Conservation (phyloP, 306 rosid genomes). For the Myrica gale region DNA sequence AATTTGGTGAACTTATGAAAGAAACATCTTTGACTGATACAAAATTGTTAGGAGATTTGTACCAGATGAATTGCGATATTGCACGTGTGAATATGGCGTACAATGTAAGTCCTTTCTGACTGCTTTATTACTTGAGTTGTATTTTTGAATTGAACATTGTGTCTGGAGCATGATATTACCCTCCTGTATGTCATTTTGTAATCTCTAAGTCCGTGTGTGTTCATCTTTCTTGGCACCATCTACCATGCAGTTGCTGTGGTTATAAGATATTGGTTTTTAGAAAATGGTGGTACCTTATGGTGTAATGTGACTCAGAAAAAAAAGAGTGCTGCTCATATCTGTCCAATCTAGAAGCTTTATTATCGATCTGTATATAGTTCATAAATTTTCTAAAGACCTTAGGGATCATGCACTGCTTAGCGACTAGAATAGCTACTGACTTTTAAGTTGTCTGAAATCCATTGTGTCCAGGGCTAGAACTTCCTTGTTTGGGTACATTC, state of each 20-base stretch:
- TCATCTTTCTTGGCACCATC: background rate
- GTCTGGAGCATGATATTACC: background rate
- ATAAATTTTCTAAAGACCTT: background rate
- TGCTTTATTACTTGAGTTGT: background rate
- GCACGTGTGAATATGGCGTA: slow-evolving; percentile 34
- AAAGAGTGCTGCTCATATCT: background rate
- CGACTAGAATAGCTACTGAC: no score
- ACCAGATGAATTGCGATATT: slow-evolving; percentile 35
- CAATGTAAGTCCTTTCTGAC: slow-evolving; percentile 39
- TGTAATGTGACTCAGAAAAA: background rate
- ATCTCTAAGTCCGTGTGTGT: background rate
- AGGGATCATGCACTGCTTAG: background rate
- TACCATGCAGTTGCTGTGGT: background rate
- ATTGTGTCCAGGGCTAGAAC: background rate
- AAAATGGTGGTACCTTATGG: background rate
- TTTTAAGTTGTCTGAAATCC: background rate
- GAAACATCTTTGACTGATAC: slow-evolving; percentile 37
- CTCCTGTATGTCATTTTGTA: background rate
- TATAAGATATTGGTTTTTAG: background rate
- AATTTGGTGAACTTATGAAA: slow-evolving; percentile 44
- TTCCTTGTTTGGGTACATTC: background rate
- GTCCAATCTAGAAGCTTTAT: background rate
- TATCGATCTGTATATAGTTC: background rate
- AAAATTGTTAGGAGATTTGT: slow-evolving; percentile 41
- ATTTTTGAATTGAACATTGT: background rate